Evolutionary conservation across 73 alveolate genomes (phyloP).

Genomic region (Effrenium voratum): DNA sequence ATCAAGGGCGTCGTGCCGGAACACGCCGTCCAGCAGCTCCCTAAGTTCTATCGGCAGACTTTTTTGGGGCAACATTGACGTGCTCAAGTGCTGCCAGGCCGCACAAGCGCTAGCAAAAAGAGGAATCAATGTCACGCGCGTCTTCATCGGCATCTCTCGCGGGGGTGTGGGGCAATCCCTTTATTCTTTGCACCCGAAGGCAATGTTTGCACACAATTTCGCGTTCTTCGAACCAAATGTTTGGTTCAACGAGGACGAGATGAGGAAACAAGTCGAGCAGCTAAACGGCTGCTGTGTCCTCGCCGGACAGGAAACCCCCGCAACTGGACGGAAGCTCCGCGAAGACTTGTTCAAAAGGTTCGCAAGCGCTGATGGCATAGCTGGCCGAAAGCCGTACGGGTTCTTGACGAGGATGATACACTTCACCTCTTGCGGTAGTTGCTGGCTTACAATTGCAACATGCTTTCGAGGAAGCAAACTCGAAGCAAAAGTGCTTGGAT

Average conservation of each 20-base stretch:
- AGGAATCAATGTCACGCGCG: background rate
- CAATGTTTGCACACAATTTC: constrained; percentile 20
- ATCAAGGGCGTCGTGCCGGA: background rate
- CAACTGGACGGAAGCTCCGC: too few species aligned
- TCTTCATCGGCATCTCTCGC: constrained; percentile 31
- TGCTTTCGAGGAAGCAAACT: background rate
- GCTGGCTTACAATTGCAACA: constrained; percentile 49
- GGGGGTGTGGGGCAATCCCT: constrained; percentile 49
- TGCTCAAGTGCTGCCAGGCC: constrained; percentile 32
- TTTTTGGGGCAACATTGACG: constrained; percentile 18
- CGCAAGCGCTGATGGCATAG: background rate
- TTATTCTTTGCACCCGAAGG: constrained; percentile 13
- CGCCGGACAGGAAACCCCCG: constrained; percentile 19
- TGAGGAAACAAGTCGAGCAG: constrained; percentile 68
- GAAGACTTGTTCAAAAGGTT: background rate
- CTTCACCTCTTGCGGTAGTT: background rate
- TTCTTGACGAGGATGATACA: background rate
- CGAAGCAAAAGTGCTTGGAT: background rate
- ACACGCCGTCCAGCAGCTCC: background rate
- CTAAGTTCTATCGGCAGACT: constrained; percentile 39
- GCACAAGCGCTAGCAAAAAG: constrained; percentile 44
- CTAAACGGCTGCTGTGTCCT: constrained; percentile 45
- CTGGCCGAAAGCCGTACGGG: background rate
- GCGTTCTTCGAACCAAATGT: constrained; percentile 44
- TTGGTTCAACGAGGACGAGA: constrained; percentile 62